phyloP scores from a whole-genome alignment of 306 rosid genomes.

The Ceratonia siliqua region DNA sequence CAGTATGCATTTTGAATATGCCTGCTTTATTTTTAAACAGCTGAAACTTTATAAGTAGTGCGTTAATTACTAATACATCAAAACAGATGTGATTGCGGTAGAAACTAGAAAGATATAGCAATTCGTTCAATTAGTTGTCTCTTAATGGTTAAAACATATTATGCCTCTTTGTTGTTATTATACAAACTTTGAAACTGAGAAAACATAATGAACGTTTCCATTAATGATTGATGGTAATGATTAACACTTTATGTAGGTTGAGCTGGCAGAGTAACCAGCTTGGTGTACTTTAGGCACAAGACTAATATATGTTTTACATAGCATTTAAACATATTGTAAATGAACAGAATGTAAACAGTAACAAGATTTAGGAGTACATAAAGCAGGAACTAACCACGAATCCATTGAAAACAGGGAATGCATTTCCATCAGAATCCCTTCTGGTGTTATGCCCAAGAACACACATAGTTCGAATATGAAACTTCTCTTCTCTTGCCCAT shows the following conservation, averaged over 20 bases:
- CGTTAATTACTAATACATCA: neutral
- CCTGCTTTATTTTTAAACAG: neutral
- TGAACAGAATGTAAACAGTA: constrained; percentile 2
- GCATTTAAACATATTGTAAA: neutral
- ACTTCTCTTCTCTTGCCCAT: constrained; percentile 63
- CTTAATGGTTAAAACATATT: neutral
- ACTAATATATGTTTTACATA: constrained; percentile 7
- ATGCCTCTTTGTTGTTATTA: neutral
- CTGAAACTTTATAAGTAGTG: neutral
- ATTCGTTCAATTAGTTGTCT: neutral
- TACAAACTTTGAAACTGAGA: neutral
- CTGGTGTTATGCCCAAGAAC: constrained; percentile 82
- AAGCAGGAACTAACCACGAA: constrained; percentile 63
- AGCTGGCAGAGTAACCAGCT: constrained; percentile 11
- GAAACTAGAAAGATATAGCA: neutral
- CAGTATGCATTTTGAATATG: neutral
- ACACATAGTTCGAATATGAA: constrained; percentile 69
- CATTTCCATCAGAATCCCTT: constrained; percentile 57
- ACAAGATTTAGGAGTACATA: constrained; percentile 22
- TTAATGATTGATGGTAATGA: neutral
- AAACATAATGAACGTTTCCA: neutral
- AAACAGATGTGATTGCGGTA: neutral
- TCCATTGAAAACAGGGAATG: constrained; percentile 68
- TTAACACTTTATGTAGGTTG: neutral
- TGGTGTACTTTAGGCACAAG: neutral